Conservation (phyloP, 176 grass and related monocot species). For the Aegilops sharonensis region DNA sequence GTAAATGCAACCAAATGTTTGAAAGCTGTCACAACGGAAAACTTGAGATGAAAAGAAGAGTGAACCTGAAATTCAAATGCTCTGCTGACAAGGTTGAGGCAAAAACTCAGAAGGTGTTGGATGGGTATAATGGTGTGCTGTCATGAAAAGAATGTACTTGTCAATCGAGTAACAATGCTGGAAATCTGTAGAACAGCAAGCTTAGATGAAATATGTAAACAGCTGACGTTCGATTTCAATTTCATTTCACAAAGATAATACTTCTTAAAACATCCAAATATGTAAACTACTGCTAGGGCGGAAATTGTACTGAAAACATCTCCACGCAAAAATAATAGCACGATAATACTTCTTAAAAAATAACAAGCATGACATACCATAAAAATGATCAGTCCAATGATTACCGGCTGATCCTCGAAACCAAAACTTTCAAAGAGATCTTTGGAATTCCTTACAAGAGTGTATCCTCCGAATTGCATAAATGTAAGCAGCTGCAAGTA, state of each 20-base stretch:
- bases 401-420: conserved; percentile 80
- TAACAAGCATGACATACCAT: conserved; percentile 48
- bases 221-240: not conserved
- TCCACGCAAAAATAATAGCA: conserved; percentile 15
- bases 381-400: conserved; percentile 93
- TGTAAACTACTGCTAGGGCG: not conserved
- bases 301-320: conserved; percentile 16
- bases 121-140: conserved; percentile 97
- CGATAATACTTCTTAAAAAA: not conserved
- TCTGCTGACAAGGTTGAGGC: conserved; percentile 93
- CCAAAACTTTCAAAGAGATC: conserved; percentile 98
- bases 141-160: conserved; percentile 21
- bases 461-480: conserved; percentile 99
- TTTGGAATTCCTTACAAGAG: conserved; percentile 95
- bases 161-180: conserved; percentile 19
- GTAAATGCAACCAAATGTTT: conserved; percentile 26
- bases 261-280: too few relatives aligned
- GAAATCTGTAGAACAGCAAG: not conserved
- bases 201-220: conserved; percentile 16
- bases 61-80: conserved; percentile 98
- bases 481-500: conserved; percentile 80
- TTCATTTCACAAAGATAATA: conserved; percentile 4
- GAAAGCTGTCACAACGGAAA: conserved; percentile 20
- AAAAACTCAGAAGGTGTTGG: conserved; percentile 85
- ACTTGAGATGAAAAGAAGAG: conserved; percentile 30